Percentiles rank a stretch among this genome's conserved stretches.
phyloP scores from a whole-genome alignment of 768 basidiomycete genomes.

The Termitomyces sp. region DNA sequence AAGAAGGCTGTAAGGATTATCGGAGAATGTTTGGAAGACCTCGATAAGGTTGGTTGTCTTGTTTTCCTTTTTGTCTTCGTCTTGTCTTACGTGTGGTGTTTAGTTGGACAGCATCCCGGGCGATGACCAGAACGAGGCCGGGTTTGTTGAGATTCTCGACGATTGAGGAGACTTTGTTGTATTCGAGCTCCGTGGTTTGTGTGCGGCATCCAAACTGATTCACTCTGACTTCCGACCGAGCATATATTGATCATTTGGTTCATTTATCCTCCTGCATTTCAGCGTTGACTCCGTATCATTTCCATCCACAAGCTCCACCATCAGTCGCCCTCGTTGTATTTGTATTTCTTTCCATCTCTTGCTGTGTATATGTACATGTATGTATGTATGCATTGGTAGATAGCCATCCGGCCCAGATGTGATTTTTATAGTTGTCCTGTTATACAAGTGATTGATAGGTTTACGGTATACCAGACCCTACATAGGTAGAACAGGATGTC shows the following conservation, averaged over 20 bases:
- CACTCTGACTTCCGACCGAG: not conserved
- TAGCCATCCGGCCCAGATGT: not conserved
- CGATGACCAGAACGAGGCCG: slow-evolving; percentile 56
- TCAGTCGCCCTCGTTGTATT: not conserved
- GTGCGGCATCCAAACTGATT: slow-evolving; percentile 4
- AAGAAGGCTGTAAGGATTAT: slow-evolving; percentile 73
- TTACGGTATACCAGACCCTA: slow-evolving; percentile 1
- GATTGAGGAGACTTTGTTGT: slow-evolving; percentile 2
- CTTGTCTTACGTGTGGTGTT: not conserved
- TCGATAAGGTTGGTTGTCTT: slow-evolving; percentile 61
- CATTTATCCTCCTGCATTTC: slow-evolving; percentile 1
- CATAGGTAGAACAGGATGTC: too few species aligned
- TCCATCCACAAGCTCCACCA: not conserved
- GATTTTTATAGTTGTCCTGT: not conserved
- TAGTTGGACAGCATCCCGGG: slow-evolving; percentile 55
- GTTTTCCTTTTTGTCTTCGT: not conserved
- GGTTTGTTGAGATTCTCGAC: slow-evolving; percentile 32
- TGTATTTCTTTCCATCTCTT: not conserved
- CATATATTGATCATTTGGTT: not conserved
- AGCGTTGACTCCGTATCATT: not conserved
- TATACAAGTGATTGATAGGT: not conserved
- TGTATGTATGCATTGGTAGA: too few species aligned
- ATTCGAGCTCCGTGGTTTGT: slow-evolving; percentile 8
- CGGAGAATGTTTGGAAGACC: slow-evolving; percentile 69
- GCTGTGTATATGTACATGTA: not conserved